Conservation (phyloP, 345 rosid genomes). For the Eucalyptus brandiana region DNA sequence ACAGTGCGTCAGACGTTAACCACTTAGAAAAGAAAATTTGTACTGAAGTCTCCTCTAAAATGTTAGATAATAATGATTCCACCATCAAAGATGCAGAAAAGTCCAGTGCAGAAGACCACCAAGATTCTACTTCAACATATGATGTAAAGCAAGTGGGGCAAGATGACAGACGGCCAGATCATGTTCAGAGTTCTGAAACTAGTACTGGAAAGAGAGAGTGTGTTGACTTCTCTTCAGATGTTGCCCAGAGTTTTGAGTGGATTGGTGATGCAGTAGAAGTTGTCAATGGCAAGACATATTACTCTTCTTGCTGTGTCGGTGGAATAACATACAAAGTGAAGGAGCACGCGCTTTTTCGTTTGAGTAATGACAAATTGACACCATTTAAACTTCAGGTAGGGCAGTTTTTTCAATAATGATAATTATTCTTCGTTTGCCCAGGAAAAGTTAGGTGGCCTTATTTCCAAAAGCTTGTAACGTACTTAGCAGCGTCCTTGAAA, state of each 20-base stretch:
- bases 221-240: conserved; percentile 4
- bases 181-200: conserved; percentile 9
- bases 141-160: background rate
- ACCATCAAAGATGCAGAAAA: background rate
- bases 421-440: background rate
- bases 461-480: background rate
- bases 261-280: conserved; percentile 14
- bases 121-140: background rate
- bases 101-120: background rate
- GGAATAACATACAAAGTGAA: conserved; percentile 44
- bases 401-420: background rate
- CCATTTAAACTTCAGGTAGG: conserved; percentile 67
- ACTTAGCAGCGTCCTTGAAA: background rate
- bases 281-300: conserved; percentile 33
- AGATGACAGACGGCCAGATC: background rate
- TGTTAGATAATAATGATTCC: background rate
- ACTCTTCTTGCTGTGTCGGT: conserved; percentile 31
- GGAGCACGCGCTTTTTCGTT: conserved; percentile 45
- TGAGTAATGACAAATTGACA: conserved; percentile 14
- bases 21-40: background rate
- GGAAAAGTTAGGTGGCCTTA: background rate
- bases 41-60: conserved; percentile 9
- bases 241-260: conserved; percentile 23
- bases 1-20: background rate
- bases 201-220: background rate